Conservation (phyloP, 140 eudicot genomes). For the Cichorium intybus region DNA sequence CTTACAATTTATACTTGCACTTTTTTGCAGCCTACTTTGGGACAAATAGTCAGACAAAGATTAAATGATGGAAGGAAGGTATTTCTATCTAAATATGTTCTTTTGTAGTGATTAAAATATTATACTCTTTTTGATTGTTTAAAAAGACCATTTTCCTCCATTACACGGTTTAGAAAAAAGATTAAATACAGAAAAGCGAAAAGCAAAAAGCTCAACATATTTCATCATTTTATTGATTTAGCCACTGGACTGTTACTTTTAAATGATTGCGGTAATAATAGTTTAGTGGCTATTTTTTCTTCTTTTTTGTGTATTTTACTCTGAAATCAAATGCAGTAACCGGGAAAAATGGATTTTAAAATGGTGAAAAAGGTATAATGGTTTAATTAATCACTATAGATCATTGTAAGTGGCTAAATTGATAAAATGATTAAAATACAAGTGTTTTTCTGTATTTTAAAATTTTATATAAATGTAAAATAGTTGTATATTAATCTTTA, state of each 20-base stretch:
- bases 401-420: neutral
- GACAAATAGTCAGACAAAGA: slow-evolving; percentile 28
- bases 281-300: neutral
- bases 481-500: neutral
- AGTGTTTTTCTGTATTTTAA: neutral
- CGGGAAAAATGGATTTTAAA: neutral
- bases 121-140: too few relatives aligned
- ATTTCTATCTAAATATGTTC: too few relatives aligned
- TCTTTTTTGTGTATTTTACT: too few relatives aligned
- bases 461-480: neutral
- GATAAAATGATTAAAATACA: neutral
- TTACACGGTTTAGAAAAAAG: too few relatives aligned
- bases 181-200: too few relatives aligned
- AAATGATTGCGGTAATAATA: neutral
- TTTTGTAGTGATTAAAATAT: too few relatives aligned
- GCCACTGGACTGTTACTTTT: neutral
- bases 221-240: neutral
- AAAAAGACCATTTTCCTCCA: too few relatives aligned
- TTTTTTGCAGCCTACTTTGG: slow-evolving; percentile 23
- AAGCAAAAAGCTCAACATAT: too few relatives aligned
- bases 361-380: neutral
- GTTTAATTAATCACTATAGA: neutral
- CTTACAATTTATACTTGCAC: neutral
- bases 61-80: slow-evolving; percentile 32
- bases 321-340: neutral